Percentiles rank a stretch among this genome's conserved stretches.
Evolutionary conservation across 1,139 yeast genomes (phyloP).

Genomic region (Kluyveromyces sp.): DNA sequence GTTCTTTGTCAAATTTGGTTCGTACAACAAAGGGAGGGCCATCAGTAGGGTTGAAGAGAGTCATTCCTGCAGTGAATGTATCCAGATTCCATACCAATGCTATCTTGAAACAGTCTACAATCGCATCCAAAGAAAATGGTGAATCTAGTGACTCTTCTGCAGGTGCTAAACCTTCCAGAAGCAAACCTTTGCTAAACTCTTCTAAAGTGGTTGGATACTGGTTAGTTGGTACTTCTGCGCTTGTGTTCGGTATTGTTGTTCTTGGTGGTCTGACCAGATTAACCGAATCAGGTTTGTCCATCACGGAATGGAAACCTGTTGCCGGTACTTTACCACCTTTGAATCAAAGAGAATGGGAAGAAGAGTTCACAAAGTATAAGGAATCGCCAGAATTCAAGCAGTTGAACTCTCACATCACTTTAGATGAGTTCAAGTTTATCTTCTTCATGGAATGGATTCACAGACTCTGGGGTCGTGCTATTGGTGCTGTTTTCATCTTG

Average conservation of each 20-base stretch:
- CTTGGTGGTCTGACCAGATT: slow-evolving; percentile 92
- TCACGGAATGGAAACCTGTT: slow-evolving; percentile 98
- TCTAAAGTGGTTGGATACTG: slow-evolving; percentile 68
- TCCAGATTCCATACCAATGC: background rate
- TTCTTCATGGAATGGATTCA: slow-evolving; percentile 98
- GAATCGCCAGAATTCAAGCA: slow-evolving; percentile 87
- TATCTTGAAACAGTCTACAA: background rate
- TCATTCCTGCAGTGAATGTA: background rate
- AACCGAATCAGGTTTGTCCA: slow-evolving; percentile 91
- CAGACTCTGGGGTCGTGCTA: slow-evolving; percentile 82
- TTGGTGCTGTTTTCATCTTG: slow-evolving; percentile 71
- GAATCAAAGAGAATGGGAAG: slow-evolving; percentile 72
- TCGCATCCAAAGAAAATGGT: background rate
- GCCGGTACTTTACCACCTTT: slow-evolving; percentile 92
- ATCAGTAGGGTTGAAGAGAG: background rate
- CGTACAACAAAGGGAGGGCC: background rate
- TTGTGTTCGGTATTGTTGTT: slow-evolving; percentile 93
- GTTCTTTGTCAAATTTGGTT: background rate
- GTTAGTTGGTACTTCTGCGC: slow-evolving; percentile 81
- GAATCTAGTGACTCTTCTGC: background rate
- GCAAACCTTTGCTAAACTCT: slow-evolving; percentile 26
- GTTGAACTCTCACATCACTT: slow-evolving; percentile 79
- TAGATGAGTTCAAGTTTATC: slow-evolving; percentile 92
- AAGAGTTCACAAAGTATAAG: slow-evolving; percentile 72
- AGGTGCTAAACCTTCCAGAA: slow-evolving; percentile 1